Evolutionary conservation across 2,329 filamentous ascomycete genomes (phyloP).

Genomic region (Xylariaceae sp.): DNA sequence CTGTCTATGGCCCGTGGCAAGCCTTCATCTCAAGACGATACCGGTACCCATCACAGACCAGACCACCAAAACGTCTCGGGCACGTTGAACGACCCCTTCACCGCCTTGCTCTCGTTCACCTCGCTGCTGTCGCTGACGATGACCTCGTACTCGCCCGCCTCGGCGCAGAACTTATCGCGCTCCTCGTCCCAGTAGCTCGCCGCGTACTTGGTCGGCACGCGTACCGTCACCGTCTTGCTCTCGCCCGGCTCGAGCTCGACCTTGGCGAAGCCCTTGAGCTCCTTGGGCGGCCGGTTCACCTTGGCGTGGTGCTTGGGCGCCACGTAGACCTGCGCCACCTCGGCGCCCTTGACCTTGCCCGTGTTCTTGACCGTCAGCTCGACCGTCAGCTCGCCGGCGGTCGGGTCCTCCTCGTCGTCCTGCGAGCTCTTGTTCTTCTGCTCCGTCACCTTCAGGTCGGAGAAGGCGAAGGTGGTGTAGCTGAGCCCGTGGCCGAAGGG

Average conservation of each 20-base stretch:
- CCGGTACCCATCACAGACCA: constrained; percentile 46
- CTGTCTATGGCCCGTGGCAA: no score
- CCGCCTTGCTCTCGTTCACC: constrained; percentile 35
- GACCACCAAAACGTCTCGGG: constrained; percentile 60
- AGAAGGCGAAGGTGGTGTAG: constrained; percentile 62
- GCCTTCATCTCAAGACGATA: no score
- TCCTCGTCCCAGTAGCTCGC: constrained; percentile 66
- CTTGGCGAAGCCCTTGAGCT: constrained; percentile 61
- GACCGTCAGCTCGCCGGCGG: constrained; percentile 40
- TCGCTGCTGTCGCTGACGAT: constrained; percentile 51
- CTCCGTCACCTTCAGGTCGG: constrained; percentile 40
- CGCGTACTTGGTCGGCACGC: constrained; percentile 54
- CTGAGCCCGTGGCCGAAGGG: constrained; percentile 74
- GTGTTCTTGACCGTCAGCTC: constrained; percentile 52
- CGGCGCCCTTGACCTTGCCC: constrained; percentile 44
- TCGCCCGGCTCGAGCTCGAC: constrained; percentile 54
- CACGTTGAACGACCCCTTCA: constrained; percentile 49
- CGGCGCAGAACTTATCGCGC: constrained; percentile 55
- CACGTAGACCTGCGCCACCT: constrained; percentile 53
- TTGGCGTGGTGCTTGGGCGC: constrained; percentile 42
- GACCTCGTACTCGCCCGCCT: constrained; percentile 58
- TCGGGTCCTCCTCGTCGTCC: not conserved
- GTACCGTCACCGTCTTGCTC: constrained; percentile 48
- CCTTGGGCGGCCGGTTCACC: constrained; percentile 51
- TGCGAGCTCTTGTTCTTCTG: not conserved